phyloP scores from a whole-genome alignment of 805 yeast species.

The Candida schatavii region DNA sequence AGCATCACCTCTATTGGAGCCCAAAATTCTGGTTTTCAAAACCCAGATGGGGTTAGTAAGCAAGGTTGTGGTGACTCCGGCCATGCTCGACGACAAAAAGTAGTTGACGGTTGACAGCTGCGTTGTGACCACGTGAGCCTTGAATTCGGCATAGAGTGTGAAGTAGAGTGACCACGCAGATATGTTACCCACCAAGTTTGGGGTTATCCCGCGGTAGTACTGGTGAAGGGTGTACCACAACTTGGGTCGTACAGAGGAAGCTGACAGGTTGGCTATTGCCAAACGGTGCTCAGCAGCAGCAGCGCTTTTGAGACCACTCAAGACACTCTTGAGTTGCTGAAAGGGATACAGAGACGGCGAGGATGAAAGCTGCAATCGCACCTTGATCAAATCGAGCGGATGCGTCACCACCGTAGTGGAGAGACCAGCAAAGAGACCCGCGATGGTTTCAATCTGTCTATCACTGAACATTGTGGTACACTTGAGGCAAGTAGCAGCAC shows the following conservation, averaged over 20 bases:
- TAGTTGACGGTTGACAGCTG: slow-evolving; percentile 23
- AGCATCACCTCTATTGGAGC: slow-evolving; percentile 42
- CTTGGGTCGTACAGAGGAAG: slow-evolving; percentile 2
- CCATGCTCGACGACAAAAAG: slow-evolving; percentile 39
- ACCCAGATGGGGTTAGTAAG: slow-evolving; percentile 96
- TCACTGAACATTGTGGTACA: slow-evolving; percentile 5
- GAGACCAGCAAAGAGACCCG: slow-evolving; percentile 82
- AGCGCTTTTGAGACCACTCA: slow-evolving; percentile 17
- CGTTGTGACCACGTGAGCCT: slow-evolving; percentile 19
- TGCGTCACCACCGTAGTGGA: slow-evolving; percentile 78
- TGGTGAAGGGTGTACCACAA: slow-evolving; percentile 22
- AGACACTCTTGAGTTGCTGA: slow-evolving; percentile 16
- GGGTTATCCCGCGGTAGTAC: slow-evolving; percentile 71
- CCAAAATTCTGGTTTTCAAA: slow-evolving; percentile 81
- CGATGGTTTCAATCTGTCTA: slow-evolving; percentile 52
- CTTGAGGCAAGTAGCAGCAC: too few relatives aligned
- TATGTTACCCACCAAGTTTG: slow-evolving; percentile 81
- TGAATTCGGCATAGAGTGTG: slow-evolving; percentile 65
- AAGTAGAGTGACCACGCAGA: slow-evolving; percentile 90
- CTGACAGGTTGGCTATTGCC: not conserved
- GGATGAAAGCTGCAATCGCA: slow-evolving; percentile 67
- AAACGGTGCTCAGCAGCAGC: slow-evolving; percentile 15
- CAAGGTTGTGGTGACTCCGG: slow-evolving; percentile 75
- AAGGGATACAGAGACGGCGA: slow-evolving; percentile 14
- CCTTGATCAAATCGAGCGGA: slow-evolving; percentile 84